Evolutionary conservation across 257 asterid genomes (phyloP), one percentile per base, ranked within the genome.

Genomic region (Avicennia marina): DNA sequence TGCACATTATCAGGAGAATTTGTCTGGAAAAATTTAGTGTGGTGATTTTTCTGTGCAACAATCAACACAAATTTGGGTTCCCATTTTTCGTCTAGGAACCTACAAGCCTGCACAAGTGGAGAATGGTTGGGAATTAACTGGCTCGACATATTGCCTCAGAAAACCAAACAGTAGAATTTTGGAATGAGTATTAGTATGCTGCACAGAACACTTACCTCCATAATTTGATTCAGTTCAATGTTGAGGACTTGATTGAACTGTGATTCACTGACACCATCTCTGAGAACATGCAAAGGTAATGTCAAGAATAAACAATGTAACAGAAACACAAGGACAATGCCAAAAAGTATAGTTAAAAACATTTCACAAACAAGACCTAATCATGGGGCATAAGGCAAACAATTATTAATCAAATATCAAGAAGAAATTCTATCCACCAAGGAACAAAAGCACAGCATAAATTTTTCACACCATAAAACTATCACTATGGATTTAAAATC

Each of bases 21-120:
- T 10, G 93, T 64, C 81, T 76, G 95, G 64, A 88, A 91, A 42
- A 91, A 85, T 33, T 88, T 88, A 0, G 98, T 91, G 20, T 91
- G 98, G 68, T 91, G 98, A 44, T 91, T 91, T 29, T 91, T 91
- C 74, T 91, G 96, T 1, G 96, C 96, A 57, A 91, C 65, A 43
- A 91, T 88, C 22, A 88, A 86, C 19, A 81, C 86, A 56, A 88
- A 91, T 70, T 85, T 90, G 4, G 98, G 96, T 3, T 49, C 40
- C 95, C 98, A 91, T 1, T 69, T 79, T 26, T 83, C 95, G 7
- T 88, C 98, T 0, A 91, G 90, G 54, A 73, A 79, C 62, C 85
- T 87, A 65, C 96, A 91, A 4, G 96, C 85, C 96, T 91, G 72
- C 22, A 70, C 7, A 40, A 63, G 27, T 24, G 24, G 7, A n/a